Conservation (phyloP, 768 basidiomycete genomes). For the Auriscalpium microsporum region DNA sequence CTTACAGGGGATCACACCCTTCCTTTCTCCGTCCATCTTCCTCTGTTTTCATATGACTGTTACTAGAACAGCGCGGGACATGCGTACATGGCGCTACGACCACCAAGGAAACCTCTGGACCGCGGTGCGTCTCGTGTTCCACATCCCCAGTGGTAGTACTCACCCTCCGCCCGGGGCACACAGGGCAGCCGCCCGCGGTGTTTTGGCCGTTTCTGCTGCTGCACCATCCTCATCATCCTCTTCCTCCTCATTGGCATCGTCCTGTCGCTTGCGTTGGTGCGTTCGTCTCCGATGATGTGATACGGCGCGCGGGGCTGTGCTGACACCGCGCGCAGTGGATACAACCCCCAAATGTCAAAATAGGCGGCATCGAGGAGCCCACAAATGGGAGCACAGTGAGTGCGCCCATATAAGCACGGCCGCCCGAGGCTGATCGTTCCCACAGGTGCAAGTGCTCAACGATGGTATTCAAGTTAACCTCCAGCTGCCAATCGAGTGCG, state of each 20-base stretch:
- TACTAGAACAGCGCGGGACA: constrained; percentile 3
- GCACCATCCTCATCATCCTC: constrained; percentile 56
- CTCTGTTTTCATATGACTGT: too few species aligned
- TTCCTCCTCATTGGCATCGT: constrained; percentile 61
- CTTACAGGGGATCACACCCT: not conserved
- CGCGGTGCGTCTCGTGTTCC: constrained; percentile 3
- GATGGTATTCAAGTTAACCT: constrained; percentile 12
- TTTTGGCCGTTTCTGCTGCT: constrained; percentile 66
- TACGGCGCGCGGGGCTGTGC: not conserved
- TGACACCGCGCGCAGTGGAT: constrained; percentile 47
- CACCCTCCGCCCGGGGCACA: constrained; percentile 38
- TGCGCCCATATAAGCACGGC: not conserved
- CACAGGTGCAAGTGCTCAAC: not conserved
- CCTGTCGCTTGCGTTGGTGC: constrained; percentile 59
- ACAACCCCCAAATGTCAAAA: constrained; percentile 57
- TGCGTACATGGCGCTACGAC: constrained; percentile 11
- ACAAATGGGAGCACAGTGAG: not conserved
- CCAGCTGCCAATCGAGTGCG: constrained; percentile 9
- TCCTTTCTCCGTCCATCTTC: too few species aligned
- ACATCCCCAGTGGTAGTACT: not conserved
- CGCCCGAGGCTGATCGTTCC: not conserved
- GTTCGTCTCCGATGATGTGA: constrained; percentile 13
- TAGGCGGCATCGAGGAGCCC: constrained; percentile 39
- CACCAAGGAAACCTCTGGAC: constrained; percentile 14
- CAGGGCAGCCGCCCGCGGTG: constrained; percentile 53